Conservation (phyloP, 441 rosid species). For the Mallotus japonicus region DNA sequence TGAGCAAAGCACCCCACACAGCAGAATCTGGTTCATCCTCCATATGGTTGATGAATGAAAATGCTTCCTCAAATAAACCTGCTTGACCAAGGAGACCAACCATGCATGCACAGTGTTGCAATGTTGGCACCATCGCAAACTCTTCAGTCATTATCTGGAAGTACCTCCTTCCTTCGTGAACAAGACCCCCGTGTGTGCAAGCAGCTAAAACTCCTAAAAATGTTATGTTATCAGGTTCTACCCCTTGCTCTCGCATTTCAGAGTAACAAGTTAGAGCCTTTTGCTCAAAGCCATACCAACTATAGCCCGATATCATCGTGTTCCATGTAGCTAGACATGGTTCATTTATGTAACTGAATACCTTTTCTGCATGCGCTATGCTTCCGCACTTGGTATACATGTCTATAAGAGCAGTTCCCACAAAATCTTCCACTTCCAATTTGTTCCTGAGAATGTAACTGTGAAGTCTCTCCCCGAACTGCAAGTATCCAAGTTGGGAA, state of each 20-base stretch:
- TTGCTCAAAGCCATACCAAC: constrained; percentile 56
- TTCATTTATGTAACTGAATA: constrained; percentile 46
- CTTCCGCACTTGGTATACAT: constrained; percentile 82
- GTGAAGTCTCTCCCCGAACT: constrained; percentile 60
- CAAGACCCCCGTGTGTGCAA: constrained; percentile 63
- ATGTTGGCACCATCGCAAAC: constrained; percentile 46
- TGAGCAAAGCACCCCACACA: constrained; percentile 79
- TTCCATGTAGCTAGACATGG: constrained; percentile 77
- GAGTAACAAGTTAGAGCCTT: constrained; percentile 53
- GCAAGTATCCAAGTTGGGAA: constrained; percentile 65
- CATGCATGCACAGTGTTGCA: constrained; percentile 74
- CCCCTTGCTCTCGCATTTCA: constrained; percentile 46
- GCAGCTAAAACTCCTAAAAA: constrained; percentile 74
- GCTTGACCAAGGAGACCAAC: constrained; percentile 67
- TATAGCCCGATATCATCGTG: constrained; percentile 66
- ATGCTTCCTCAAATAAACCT: constrained; percentile 59
- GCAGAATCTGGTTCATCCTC: constrained; percentile 61
- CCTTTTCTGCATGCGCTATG: constrained; percentile 49
- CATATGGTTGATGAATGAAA: constrained; percentile 47
- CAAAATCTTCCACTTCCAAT: constrained; percentile 56
- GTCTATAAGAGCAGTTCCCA: constrained; percentile 72
- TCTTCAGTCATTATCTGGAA: constrained; percentile 59
- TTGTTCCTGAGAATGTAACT: constrained; percentile 50
- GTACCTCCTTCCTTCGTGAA: constrained; percentile 57
- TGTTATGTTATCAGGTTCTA: constrained; percentile 68